Evolutionary conservation across 1,284 basidiomycete genomes (phyloP), one percentile per base, ranked within the genome.

Genomic region (Sporisorium iseilematis-ciliati): DNA sequence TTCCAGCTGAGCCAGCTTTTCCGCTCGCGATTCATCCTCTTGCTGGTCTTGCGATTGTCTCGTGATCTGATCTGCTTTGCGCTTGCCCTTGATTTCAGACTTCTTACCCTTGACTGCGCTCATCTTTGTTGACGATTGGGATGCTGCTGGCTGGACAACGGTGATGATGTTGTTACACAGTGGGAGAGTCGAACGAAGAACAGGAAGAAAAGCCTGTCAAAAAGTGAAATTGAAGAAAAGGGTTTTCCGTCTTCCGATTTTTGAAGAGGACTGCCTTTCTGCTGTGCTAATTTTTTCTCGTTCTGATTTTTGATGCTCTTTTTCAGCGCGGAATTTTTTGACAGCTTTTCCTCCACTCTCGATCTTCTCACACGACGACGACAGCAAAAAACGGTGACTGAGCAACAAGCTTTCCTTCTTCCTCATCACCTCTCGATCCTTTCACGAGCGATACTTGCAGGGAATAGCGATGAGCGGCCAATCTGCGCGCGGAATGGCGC

Each of bases 1-100:
- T 51, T 72, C 65, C 6, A 76, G 58, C 50, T 76, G 74, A 5
- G 74, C 74, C 10, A 76, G 54, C 53, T 55, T 58, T 21, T 42
- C 55, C 12, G 56, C 58, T 21, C 48, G 50, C 25, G 42, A 56
- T 23, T 70, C 54, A 3, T 49, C 11, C 16, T 57, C 49, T 16
- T 60, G 41, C 5, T 53, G 41, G 11, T 53, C 33, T 12, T 48
- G 20, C 43, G 46, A n/a, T 25, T 31, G 46, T 3, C 18, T 50
- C 14, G 25, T 11, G 2, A 12, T 23, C 8, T 49, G 42, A 2
- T 60, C 51, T 7, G 42, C 38, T 40, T 64, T 57, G 8, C 53
- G 46, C 41, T 73, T 73, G 16, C 65, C 57, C 14, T 51, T 48
- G 10, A 4, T 6, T 6, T 61, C 57, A 1, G n/a, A 1, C 5